A percentile compares a stretch with the other conserved stretches of the same genome.
phyloP scores from a whole-genome alignment of 2,329 filamentous ascomycete genomes.

The Pseudogymnoascus destructans region DNA sequence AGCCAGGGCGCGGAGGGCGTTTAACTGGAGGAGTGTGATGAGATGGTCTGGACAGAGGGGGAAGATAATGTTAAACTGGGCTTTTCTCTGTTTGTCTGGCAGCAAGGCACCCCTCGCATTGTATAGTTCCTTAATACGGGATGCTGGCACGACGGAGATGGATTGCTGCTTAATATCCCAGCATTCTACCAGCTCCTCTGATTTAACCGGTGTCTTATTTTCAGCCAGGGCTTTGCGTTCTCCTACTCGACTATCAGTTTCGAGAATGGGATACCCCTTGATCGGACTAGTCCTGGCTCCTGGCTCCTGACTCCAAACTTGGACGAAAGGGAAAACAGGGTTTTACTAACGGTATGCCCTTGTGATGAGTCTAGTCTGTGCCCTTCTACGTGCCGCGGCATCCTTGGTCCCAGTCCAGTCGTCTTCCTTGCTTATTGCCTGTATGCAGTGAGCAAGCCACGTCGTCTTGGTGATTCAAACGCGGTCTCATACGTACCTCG shows the following conservation, averaged over 20 bases:
- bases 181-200: slow-evolving; percentile 26
- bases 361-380: slow-evolving; percentile 34
- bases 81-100: slow-evolving; percentile 18
- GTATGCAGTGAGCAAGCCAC: slow-evolving; percentile 22
- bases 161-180: slow-evolving; percentile 27
- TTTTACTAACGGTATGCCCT: slow-evolving; percentile 32
- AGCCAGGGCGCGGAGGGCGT: slow-evolving; percentile 28
- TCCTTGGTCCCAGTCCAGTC: slow-evolving; percentile 35
- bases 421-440: slow-evolving; percentile 30
- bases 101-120: slow-evolving; percentile 25
- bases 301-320: not conserved
- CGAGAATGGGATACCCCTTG: slow-evolving; percentile 12
- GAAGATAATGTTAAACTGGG: slow-evolving; percentile 24
- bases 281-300: not conserved
- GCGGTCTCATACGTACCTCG: slow-evolving; percentile 25
- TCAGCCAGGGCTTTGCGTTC: slow-evolving; percentile 25
- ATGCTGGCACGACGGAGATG: slow-evolving; percentile 24
- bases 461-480: slow-evolving; percentile 13
- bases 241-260: slow-evolving; percentile 22
- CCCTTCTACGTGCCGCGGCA: slow-evolving; percentile 29
- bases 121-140: slow-evolving; percentile 25
- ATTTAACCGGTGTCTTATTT: slow-evolving; percentile 18
- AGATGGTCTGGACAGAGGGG: slow-evolving; percentile 31
- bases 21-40: slow-evolving; percentile 32
- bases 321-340: slow-evolving; percentile 14